Evolutionary conservation across 2,329 filamentous ascomycete genomes (phyloP), one percentile per base, ranked within the genome.

Genomic region (Pseudocercospora cruenta): DNA sequence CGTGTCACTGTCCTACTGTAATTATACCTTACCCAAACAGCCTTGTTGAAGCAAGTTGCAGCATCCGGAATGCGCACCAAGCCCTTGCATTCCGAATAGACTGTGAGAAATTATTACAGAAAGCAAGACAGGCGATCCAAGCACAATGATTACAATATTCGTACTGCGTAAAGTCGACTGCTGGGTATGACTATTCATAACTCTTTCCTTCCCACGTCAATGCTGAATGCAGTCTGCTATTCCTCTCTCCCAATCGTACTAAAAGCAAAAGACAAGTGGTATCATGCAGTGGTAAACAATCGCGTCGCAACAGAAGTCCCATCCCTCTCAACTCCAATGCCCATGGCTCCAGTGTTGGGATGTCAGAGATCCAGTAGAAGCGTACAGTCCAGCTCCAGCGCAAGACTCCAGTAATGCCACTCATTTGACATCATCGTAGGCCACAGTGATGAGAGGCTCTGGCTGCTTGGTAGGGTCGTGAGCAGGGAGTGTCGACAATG

Each of bases 161-260:
- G 58, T 33, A 14, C 57, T 63, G 53, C 61, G 22, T 43, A 19
- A 65, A 58, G 59, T 31, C 63, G 57, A 66, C 58, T 68, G 62
- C 64, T 67, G 70, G 70, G 70, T 71, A 71, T 71, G 68, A 70
- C 64, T 68, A 65, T 62, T 67, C 61, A 53, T 61, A 31, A 53
- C 45, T 57, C 49, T 39, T 43, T 64, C 58, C 45, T 45, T 36
- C 60, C 36, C 51, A 7, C 51, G 39, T 61, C 24, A 12, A 58
- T 58, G 16, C 61, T 57, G 21, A 36, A 26, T 49, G 60, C 59
- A 51, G 31, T 6, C 31, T 26, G 22, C 12, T 31, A n/a, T 26
- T 24, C 51, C 22, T 26, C 39, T n/a, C 39, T 19, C n/a, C 39
- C 14, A 16, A 19, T 43, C 39, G 16, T 43, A 6, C 39, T 43